Base-by-base conservation (phyloP, 352 stramenopile genomes). In the Pythium monospermum region DNA sequence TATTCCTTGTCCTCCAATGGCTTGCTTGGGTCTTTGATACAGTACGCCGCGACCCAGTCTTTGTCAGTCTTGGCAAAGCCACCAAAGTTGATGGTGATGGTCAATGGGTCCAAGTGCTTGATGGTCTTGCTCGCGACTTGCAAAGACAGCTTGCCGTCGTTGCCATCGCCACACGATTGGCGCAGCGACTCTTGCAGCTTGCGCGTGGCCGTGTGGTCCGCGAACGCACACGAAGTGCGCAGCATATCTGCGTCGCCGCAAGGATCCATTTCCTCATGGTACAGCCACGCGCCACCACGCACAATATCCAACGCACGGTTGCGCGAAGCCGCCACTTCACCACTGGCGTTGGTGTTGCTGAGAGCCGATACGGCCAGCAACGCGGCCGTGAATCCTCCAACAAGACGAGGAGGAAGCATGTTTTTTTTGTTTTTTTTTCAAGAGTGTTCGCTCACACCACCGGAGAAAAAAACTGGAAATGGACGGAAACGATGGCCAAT, bases 1-100 rank as follows among this genome's bases (percentile, higher is more conserved):
- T 54, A 60, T 16, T 60, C 35, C 16, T 27, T 18, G 19, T 49
- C 39, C 0, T 19, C 33, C 15, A 40, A 12, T 6, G 38, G 50
- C 4, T 36, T n/a, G 31, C 5, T 27, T 26, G 51, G 38, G 13
- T 61, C 45, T 27, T 66, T 46, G 8, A 57, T 28, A 32, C 58
- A 66, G 40, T 54, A 66, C 1, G 28, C 46, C 15, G 44, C 58
- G 35, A 66, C n/a, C 58, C 45, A 61, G 52, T 66, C 58, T 7
- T 42, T 30, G 13, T 16, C 1, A 8, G 36, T 43, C 7, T 38
- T 28, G 4, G 42, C 19, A 32, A 27, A 33, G 37, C 7, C 12
- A 2, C 11, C 12, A 16, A 55, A 47, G 19, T 26, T 25, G 4
- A 33, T 15, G 0, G 36, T 40, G n/a, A 55, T 38, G 2, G 19